These are phyloP conservation scores for Cucumis hystrix DNA, from an alignment of 306 rosid genomes.

Conservation along the genomic window DNA sequence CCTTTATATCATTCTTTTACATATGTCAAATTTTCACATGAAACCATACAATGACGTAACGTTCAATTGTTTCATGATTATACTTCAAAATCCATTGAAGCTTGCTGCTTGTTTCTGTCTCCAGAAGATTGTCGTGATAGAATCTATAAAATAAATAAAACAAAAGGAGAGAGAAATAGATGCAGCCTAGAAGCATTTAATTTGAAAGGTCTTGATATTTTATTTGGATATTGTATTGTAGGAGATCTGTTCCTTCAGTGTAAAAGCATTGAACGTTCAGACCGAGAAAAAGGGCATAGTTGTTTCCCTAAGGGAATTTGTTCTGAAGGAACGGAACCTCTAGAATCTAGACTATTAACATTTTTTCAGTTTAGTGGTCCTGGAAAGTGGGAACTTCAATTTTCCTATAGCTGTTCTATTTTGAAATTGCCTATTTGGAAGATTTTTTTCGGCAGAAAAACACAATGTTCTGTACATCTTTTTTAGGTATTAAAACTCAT, in stretches of 20 bases:
- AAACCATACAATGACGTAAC: neutral
- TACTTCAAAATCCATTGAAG: neutral
- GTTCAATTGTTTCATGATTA: neutral
- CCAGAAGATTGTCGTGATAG: neutral
- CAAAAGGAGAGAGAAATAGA: neutral
- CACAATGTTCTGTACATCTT: conserved; percentile 2
- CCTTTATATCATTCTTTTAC: neutral
- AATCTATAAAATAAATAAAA: neutral
- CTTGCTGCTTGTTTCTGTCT: neutral
- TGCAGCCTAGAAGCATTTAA: neutral
- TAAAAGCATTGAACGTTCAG: neutral
- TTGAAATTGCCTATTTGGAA: neutral
- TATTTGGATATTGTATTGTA: neutral
- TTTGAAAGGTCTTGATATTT: neutral
- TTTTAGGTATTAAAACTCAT: neutral
- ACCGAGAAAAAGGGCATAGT: neutral
- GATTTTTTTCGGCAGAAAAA: neutral
- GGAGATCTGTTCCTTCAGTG: neutral
- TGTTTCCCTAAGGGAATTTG: neutral
- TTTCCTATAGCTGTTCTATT: neutral
- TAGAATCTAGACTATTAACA: neutral
- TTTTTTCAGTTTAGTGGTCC: neutral
- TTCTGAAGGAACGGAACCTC: neutral
- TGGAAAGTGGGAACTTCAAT: neutral
- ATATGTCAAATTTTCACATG: neutral